A percentile compares a stretch with the other conserved stretches of the same genome.
These are phyloP conservation scores for Trichoderma reesei DNA, from an alignment of 495 filamentous ascomycete species.

Conservation along the genomic window DNA sequence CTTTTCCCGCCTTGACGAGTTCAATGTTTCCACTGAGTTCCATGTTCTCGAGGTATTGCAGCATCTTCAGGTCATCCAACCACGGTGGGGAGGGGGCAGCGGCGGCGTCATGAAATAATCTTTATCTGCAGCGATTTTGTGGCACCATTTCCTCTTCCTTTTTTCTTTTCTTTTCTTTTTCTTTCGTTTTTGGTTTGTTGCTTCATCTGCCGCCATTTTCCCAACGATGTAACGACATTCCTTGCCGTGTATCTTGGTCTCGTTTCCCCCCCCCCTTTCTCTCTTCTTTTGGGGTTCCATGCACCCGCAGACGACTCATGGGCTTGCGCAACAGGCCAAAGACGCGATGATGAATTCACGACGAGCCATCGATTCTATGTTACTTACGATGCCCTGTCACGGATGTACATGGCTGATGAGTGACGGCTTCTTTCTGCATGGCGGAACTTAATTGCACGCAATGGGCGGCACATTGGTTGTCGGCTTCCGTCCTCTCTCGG, in stretches of 20 bases:
- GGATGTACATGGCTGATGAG: constrained; percentile 31
- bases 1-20: constrained; percentile 7
- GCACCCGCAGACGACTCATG: constrained; percentile 28
- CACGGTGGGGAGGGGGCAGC: background rate
- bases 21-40: constrained; percentile 1
- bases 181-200: background rate
- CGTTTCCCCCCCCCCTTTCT: too few relatives aligned
- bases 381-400: constrained; percentile 16
- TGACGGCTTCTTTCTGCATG: constrained; percentile 18
- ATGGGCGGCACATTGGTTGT: background rate
- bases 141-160: background rate
- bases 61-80: background rate
- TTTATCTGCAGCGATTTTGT: constrained; percentile 7
- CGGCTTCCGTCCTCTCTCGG: constrained; percentile 1
- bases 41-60: constrained; percentile 7
- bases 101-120: constrained; percentile 8
- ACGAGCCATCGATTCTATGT: constrained; percentile 19
- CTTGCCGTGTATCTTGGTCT: constrained; percentile 11
- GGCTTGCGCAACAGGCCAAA: constrained; percentile 21
- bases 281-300: constrained; percentile 19
- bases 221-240: constrained; percentile 10
- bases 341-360: constrained; percentile 29
- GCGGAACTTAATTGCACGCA: constrained; percentile 19
- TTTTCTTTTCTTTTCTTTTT: background rate
- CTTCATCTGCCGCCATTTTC: too few relatives aligned